These are phyloP conservation scores for Aspergillus bombycis DNA, from an alignment of 2,329 filamentous ascomycete species.

Conservation along the genomic window DNA sequence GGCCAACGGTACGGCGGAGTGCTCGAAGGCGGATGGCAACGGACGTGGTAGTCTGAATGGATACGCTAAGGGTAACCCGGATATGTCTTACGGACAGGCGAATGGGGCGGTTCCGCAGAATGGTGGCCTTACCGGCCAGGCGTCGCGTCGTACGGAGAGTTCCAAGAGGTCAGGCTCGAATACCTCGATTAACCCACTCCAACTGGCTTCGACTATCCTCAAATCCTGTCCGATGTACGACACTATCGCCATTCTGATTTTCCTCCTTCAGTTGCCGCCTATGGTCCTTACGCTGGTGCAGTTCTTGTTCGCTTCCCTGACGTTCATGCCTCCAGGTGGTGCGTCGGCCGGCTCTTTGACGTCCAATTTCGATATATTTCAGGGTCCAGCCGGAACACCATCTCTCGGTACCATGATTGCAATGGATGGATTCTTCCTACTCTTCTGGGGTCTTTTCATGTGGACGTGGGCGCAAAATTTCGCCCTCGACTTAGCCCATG, in stretches of 20 bases:
- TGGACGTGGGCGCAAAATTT: constrained; percentile 87
- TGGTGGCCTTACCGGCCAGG: constrained; percentile 32
- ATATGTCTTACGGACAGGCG: constrained; percentile 40
- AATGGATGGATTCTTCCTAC: constrained; percentile 79
- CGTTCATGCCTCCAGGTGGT: constrained; percentile 83
- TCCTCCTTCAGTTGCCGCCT: constrained; percentile 88
- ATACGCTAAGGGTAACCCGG: constrained; percentile 37
- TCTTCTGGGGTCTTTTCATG: constrained; percentile 79
- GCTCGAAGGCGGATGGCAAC: constrained; percentile 38
- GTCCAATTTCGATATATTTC: constrained; percentile 88
- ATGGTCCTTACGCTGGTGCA: constrained; percentile 87
- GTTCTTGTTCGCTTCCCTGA: constrained; percentile 87
- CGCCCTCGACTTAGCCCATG: constrained; percentile 86
- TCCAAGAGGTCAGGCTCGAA: constrained; percentile 40
- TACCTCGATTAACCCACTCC: constrained; percentile 69
- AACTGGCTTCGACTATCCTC: constrained; percentile 82
- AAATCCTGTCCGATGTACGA: constrained; percentile 88
- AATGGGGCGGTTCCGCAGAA: constrained; percentile 35
- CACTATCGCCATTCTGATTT: constrained; percentile 94
- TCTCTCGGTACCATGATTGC: constrained; percentile 82
- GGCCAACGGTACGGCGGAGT: constrained; percentile 33
- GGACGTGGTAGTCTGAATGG: constrained; percentile 40
- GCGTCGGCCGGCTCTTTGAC: constrained; percentile 73
- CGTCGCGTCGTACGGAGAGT: constrained; percentile 35
- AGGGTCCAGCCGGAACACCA: constrained; percentile 81